Evolutionary conservation across 352 stramenopile genomes (phyloP), one percentile per base, ranked within the genome.

Genomic region (Pythium phragmiticola): DNA sequence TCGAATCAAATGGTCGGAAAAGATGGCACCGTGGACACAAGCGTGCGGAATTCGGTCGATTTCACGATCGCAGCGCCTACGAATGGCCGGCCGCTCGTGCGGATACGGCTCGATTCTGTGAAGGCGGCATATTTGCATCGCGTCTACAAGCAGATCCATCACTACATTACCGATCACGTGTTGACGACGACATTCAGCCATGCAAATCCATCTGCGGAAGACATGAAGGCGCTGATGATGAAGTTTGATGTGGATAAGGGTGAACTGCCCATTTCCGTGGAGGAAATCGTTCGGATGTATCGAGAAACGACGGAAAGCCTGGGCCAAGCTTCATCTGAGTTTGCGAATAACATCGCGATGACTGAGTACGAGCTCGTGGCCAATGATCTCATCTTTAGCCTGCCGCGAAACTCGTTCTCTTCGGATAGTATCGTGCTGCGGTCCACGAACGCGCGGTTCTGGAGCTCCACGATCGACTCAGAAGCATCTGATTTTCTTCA

Each of bases 91-190:
- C 37, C 48, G 6, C 4, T 60, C 9, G 50, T 70, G 3, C 43
- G 69, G 33, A 51, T 80, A 53, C 84, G 84, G 4, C 68, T 95
- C 23, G 87, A 95, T 56, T 90, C 87, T 2, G 79, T 94, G 9
- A 89, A 83, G 55, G 65, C 91, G n/a, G 72, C 84, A 43, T 94
- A 95, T 48, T 69, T 95, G 28, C 87, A 94, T 66, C 84, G 87
- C 34, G 79, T 95, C 36, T 91, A 89, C 73, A 95, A 95, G 56
- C 87, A 95, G 61, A 89, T 92, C 43, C 72, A 90, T 16, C 83
- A 94, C 57, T 94, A 87, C 55, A 28, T 92, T 19, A 48, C 71
- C 47, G 85, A 94, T 47, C 78, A 92, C 47, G 21, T 92, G 11
- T 13, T 60, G 17, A 39, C 26, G 26, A 49, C 53, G n/a, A 2